Evolutionary conservation across 805 yeast species (phyloP).

Genomic region (Candida rishiriensis): DNA sequence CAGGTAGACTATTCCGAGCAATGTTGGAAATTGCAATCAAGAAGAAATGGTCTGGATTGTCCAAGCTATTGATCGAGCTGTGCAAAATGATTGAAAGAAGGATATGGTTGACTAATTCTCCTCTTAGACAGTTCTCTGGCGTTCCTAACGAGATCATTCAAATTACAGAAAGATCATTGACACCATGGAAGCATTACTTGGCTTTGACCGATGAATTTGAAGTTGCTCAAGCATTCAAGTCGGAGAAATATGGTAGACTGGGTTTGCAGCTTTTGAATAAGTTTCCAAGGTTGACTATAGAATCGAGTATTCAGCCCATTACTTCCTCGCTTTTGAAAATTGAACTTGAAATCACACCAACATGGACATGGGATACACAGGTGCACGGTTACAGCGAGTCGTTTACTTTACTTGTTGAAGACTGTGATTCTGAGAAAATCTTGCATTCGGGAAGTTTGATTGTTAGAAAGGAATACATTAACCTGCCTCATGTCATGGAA

Average conservation of each 20-base stretch:
- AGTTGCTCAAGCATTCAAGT: conserved; percentile 74
- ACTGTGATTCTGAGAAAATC: conserved; percentile 73
- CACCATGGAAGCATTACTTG: conserved; percentile 81
- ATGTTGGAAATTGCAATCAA: conserved; percentile 70
- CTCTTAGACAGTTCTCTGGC: conserved; percentile 75
- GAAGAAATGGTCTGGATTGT: conserved; percentile 66
- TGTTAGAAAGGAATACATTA: conserved; percentile 46
- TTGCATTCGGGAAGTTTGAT: conserved; percentile 54
- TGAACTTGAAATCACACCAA: conserved; percentile 62
- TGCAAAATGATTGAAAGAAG: conserved; percentile 78
- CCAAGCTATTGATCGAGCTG: conserved; percentile 54
- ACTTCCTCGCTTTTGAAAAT: conserved; percentile 64
- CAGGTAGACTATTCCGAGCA: conserved; percentile 84
- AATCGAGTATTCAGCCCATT: conserved; percentile 69
- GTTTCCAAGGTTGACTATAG: conserved; percentile 66
- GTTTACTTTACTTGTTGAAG: conserved; percentile 73
- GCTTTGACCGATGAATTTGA: conserved; percentile 63
- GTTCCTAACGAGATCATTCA: conserved; percentile 68
- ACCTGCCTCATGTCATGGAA: conserved; percentile 53
- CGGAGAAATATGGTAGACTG: conserved; percentile 58
- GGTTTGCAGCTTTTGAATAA: conserved; percentile 57
- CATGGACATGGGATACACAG: conserved; percentile 71
- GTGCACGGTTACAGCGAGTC: conserved; percentile 63
- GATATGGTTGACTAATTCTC: conserved; percentile 82
- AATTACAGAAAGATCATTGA: conserved; percentile 71